phyloP scores from a whole-genome alignment of 352 stramenopile species.

The Globisporangium yorkense region DNA sequence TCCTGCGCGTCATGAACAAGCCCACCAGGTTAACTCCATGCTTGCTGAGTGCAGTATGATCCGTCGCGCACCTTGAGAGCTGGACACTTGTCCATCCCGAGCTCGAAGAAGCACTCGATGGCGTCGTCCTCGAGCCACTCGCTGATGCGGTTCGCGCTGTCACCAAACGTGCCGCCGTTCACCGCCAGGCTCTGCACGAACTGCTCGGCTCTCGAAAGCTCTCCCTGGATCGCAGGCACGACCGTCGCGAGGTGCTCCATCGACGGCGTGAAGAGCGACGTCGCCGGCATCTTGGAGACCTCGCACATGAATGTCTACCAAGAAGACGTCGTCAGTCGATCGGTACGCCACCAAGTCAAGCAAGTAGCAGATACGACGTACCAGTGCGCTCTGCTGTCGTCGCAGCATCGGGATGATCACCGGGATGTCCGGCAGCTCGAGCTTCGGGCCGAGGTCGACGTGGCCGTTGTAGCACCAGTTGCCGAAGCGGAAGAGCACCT shows the following conservation, averaged over 20 bases:
- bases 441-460: constrained; percentile 87
- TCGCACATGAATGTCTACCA: constrained; percentile 89
- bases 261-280: constrained; percentile 81
- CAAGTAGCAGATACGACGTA: constrained; percentile 14
- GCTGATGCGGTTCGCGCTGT: constrained; percentile 36
- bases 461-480: constrained; percentile 94
- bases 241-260: constrained; percentile 85
- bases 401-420: constrained; percentile 92
- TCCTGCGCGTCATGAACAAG: constrained; percentile 32
- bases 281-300: constrained; percentile 85
- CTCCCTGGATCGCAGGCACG: constrained; percentile 80
- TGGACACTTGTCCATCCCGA: constrained; percentile 65
- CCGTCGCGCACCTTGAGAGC: constrained; percentile 41
- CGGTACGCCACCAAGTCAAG: background rate
- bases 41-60: too few relatives aligned
- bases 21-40: background rate
- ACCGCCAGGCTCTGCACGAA: constrained; percentile 64
- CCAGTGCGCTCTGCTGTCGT: constrained; percentile 88
- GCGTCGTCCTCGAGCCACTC: constrained; percentile 90
- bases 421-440: constrained; percentile 89
- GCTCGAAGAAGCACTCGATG: constrained; percentile 91
- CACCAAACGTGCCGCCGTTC: constrained; percentile 28
- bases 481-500: constrained; percentile 93
- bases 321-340: background rate
- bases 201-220: constrained; percentile 78